Base-by-base conservation (phyloP, 306 rosid species). In the Canavalia ensiformis region DNA sequence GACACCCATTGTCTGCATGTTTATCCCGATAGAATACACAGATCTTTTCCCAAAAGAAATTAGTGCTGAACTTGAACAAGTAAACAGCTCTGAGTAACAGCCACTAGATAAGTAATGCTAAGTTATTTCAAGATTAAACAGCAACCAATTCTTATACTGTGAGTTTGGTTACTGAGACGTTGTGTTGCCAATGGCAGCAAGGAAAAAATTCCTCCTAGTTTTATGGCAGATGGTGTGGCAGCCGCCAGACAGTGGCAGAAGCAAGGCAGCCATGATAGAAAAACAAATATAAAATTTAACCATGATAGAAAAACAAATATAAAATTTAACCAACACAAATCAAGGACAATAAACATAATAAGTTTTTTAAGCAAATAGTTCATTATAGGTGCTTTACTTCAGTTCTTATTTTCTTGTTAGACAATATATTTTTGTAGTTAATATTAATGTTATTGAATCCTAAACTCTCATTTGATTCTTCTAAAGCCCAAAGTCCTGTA, bases 371-470 rank as follows among this genome's bases (percentile, higher is more conserved):
- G 35, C 41, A 35, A 18, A 64, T 5, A 49, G 62, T 55, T 9
- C 50, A 46, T 46, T 63, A 64, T 12, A 49, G 39, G n/a, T 39
- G 28, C 57, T 78, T 41, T 4, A 74, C 55, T 60, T 18, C 13
- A 33, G 47, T 60, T 62, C 72, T 62, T 46, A 45, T 31, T 34
- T 76, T 60, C 80, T 47, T 34, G 37, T 47, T 44, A 35, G 66
- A 62, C 46, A n/a, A 5, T 6, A 42, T 28, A 28, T 77, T 3
- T 28, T 5, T 68, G 25, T 9, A 28, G 33, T 18, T 49, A 11
- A 29, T 37, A 1, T 30, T 31, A 29, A 31, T 28, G 67, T 41
- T 31, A 37, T 9, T 41, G 52, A 54, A 18, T 18, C 33, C 57
- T 42, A 5, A 5, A 31, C 41, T 73, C 49, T 52, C 57, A 63